phyloP scores from a whole-genome alignment of 108 stramenopile genomes.

The Nitzschia putrida region DNA sequence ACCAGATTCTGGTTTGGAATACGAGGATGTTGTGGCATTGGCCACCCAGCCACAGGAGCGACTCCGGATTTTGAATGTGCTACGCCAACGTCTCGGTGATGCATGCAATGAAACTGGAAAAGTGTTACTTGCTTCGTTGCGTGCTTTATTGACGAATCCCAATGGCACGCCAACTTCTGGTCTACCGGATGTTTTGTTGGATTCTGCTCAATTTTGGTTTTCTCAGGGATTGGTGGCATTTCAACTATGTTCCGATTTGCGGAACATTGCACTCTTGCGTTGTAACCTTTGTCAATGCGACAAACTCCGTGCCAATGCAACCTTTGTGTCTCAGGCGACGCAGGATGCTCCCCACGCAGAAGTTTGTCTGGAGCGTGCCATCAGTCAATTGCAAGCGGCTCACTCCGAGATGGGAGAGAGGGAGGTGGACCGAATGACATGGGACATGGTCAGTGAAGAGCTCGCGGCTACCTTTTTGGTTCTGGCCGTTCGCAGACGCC shows the following conservation, averaged over 20 bases:
- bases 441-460: constrained; percentile 87
- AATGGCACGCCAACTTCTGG: background rate
- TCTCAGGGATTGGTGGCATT: constrained; percentile 63
- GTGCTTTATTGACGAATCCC: constrained; percentile 44
- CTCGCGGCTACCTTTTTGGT: constrained; percentile 81
- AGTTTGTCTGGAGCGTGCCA: constrained; percentile 70
- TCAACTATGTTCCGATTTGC: constrained; percentile 52
- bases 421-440: constrained; percentile 69
- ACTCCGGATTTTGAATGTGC: constrained; percentile 39
- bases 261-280: constrained; percentile 73
- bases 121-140: constrained; percentile 58
- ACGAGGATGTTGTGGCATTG: background rate
- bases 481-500: constrained; percentile 76
- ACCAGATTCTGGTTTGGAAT: background rate
- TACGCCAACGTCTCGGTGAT: constrained; percentile 82
- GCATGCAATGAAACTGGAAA: constrained; percentile 86
- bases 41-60: constrained; percentile 3
- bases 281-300: constrained; percentile 83
- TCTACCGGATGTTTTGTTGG: constrained; percentile 52
- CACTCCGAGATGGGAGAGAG: constrained; percentile 69
- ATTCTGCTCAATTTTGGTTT: constrained; percentile 86
- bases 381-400: constrained; percentile 69
- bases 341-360: constrained; percentile 59
- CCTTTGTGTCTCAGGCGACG: constrained; percentile 42
- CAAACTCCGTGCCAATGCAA: constrained; percentile 75